Conservation (phyloP, 495 filamentous ascomycete species). For the Talaromyces ruber region DNA sequence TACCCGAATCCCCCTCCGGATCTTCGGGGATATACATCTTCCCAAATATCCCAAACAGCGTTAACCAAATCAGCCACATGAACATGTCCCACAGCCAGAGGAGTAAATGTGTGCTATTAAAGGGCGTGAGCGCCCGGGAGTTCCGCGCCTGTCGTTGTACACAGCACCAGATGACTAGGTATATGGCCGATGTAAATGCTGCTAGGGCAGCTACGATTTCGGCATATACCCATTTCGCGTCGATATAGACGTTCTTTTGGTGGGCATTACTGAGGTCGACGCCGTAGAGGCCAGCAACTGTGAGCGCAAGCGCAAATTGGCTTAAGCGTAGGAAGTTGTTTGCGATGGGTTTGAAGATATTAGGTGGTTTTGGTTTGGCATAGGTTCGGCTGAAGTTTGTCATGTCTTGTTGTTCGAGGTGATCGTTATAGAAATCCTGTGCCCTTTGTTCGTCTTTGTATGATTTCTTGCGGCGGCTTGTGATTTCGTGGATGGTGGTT, state of each 20-base stretch:
- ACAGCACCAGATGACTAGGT: slow-evolving; percentile 49
- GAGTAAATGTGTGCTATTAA: slow-evolving; percentile 13
- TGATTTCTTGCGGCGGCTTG: not conserved
- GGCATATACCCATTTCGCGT: slow-evolving; percentile 73
- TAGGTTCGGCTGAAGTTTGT: not conserved
- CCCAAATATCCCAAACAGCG: slow-evolving; percentile 75
- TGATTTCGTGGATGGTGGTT: too few relatives aligned
- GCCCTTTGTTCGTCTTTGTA: not conserved
- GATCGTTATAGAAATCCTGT: not conserved
- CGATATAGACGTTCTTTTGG: slow-evolving; percentile 35
- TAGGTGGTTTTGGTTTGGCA: not conserved
- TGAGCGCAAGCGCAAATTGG: slow-evolving; percentile 65
- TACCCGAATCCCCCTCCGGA: slow-evolving; percentile 47
- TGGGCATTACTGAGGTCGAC: slow-evolving; percentile 53
- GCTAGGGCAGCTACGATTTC: slow-evolving; percentile 53
- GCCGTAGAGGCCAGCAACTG: slow-evolving; percentile 74
- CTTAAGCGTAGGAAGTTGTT: slow-evolving; percentile 51
- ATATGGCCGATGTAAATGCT: slow-evolving; percentile 52
- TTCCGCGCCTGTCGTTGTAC: slow-evolving; percentile 25
- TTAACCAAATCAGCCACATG: slow-evolving; percentile 65
- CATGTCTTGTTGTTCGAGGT: not conserved
- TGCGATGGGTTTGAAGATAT: slow-evolving; percentile 8
- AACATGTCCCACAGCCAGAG: slow-evolving; percentile 62
- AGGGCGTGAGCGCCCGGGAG: not conserved
- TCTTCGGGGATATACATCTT: slow-evolving; percentile 67